Conservation (phyloP, 768 basidiomycete genomes). For the Naganishia randhawae region DNA sequence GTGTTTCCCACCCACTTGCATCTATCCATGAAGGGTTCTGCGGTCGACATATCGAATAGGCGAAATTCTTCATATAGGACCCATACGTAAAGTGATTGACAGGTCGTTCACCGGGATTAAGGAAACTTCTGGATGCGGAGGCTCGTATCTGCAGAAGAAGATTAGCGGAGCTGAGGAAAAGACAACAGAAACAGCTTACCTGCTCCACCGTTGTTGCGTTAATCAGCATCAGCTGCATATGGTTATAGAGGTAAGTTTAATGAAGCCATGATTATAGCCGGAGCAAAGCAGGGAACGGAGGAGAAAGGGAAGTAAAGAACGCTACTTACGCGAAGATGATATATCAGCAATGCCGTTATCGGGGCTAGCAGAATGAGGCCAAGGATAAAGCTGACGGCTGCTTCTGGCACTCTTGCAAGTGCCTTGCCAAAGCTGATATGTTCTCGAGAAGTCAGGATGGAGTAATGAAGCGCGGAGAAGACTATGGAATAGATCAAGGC, state of each 20-base stretch:
- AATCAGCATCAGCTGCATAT: slow-evolving; percentile 60
- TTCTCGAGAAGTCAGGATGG: slow-evolving; percentile 60
- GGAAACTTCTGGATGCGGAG: slow-evolving; percentile 69
- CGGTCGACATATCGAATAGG: slow-evolving; percentile 74
- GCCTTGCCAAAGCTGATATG: slow-evolving; percentile 57
- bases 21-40: slow-evolving; percentile 76
- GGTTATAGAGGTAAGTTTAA: neutral
- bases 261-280: neutral
- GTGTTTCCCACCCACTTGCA: slow-evolving; percentile 59
- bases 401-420: slow-evolving; percentile 62
- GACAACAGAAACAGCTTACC: slow-evolving; percentile 54
- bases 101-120: slow-evolving; percentile 58
- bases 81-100: slow-evolving; percentile 84
- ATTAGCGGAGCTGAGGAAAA: slow-evolving; percentile 33
- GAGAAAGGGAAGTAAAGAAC: neutral
- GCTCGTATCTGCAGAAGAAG: slow-evolving; percentile 66
- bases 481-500: slow-evolving; percentile 71
- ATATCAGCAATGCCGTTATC: slow-evolving; percentile 69
- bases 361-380: slow-evolving; percentile 76
- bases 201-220: slow-evolving; percentile 97
- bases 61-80: slow-evolving; percentile 68
- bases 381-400: slow-evolving; percentile 73
- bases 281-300: too few relatives aligned
- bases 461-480: slow-evolving; percentile 79
- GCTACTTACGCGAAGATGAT: slow-evolving; percentile 74